These are phyloP conservation scores for Westerdykella aurantiaca DNA, from an alignment of 2,329 filamentous ascomycete species.

Conservation along the genomic window DNA sequence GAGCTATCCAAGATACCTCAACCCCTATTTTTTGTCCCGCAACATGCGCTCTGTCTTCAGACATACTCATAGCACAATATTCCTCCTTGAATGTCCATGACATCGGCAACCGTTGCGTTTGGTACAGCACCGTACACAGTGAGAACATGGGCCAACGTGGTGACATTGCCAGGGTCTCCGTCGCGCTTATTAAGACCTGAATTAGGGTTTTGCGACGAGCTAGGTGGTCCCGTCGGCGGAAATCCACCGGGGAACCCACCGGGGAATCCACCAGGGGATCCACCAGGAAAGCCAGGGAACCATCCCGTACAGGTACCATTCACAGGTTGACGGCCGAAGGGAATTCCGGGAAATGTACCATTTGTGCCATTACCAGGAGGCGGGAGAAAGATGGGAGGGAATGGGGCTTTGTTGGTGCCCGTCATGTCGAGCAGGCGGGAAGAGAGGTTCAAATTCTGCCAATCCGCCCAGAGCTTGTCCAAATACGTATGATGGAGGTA, in stretches of 20 bases:
- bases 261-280: too few species aligned
- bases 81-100: slow-evolving; percentile 14
- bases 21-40: too few species aligned
- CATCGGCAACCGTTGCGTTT: slow-evolving; percentile 13
- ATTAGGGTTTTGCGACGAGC: too few species aligned
- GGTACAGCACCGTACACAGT: slow-evolving; percentile 10
- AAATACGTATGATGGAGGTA: slow-evolving; percentile 19
- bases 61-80: slow-evolving; percentile 19
- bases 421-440: slow-evolving; percentile 10
- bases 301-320: too few species aligned
- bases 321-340: too few species aligned
- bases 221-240: too few species aligned
- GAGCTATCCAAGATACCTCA: too few species aligned
- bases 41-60: neutral
- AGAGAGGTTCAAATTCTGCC: slow-evolving; percentile 9
- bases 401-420: slow-evolving; percentile 7
- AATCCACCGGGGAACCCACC: too few species aligned
- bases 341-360: neutral
- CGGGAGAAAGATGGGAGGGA: neutral
- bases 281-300: too few species aligned
- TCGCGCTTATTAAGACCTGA: neutral
- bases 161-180: slow-evolving; percentile 13
- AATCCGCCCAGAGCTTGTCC: slow-evolving; percentile 19
- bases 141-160: slow-evolving; percentile 16
- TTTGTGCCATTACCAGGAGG: neutral